Conservation (phyloP, 2,329 filamentous ascomycete species). For the Colletotrichum tropicale region DNA sequence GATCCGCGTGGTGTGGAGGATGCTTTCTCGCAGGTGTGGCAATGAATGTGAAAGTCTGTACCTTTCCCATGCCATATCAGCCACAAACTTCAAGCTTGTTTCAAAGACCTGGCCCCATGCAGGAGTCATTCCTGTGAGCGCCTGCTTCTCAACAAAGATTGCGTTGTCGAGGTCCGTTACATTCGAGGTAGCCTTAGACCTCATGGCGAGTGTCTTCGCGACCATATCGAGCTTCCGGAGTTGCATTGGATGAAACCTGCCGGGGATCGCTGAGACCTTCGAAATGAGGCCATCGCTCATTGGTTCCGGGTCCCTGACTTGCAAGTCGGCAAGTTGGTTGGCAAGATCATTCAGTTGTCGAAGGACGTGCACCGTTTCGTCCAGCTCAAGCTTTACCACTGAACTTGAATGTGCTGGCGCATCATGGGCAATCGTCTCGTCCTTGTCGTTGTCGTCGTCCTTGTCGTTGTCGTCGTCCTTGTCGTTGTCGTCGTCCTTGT, state of each 20-base stretch:
- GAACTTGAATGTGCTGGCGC: background rate
- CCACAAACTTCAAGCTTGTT: background rate
- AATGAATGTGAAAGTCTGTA: rapidly evolving
- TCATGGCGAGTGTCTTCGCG: background rate
- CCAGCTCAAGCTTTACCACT: background rate
- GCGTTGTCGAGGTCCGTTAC: background rate
- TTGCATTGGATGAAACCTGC: background rate
- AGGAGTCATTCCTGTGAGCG: rapidly evolving
- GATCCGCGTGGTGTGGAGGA: rapidly evolving
- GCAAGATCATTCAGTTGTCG: background rate
- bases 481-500: background rate
- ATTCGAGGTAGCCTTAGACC: background rate
- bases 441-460: too few species aligned
- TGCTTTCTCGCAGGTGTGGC: background rate
- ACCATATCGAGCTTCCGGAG: background rate
- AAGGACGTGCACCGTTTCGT: background rate
- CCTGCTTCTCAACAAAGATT: background rate
- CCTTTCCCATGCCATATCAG: background rate
- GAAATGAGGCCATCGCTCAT: rapidly evolving
- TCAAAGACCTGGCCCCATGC: background rate
- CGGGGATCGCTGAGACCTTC: background rate
- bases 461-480: too few species aligned
- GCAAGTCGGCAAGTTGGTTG: background rate
- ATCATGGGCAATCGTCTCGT: too few species aligned
- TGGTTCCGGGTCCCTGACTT: rapidly evolving